These are phyloP conservation scores for Lactarius tabidus DNA, from an alignment of 768 basidiomycete genomes.

Conservation along the genomic window DNA sequence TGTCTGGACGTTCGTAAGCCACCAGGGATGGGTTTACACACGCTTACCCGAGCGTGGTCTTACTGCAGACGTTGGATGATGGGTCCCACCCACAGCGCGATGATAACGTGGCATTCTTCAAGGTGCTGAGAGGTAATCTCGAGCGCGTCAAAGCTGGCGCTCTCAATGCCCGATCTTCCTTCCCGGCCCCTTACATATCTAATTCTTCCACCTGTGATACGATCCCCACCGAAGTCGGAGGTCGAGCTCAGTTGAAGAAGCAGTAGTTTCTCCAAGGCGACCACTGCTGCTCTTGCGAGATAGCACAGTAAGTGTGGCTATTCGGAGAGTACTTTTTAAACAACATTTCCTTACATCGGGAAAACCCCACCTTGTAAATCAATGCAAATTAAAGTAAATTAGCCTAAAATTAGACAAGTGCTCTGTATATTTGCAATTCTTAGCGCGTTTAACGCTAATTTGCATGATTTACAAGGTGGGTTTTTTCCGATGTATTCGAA, in stretches of 20 bases:
- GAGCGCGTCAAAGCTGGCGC: conserved; percentile 8
- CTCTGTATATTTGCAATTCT: no score
- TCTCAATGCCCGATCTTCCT: conserved; percentile 1
- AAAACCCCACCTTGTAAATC: no score
- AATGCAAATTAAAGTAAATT: no score
- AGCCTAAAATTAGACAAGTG: no score
- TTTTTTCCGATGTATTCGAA: no score
- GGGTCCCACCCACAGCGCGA: not conserved
- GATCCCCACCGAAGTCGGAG: not conserved
- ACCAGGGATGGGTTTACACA: conserved; percentile 49
- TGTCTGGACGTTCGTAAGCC: conserved; percentile 67
- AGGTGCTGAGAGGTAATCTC: not conserved
- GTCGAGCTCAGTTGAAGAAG: not conserved
- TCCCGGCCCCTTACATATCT: not conserved
- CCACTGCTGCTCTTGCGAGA: not conserved
- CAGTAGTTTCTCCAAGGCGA: not conserved
- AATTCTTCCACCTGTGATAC: not conserved
- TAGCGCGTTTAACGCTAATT: no score
- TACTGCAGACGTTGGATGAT: not conserved
- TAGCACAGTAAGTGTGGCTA: not conserved
- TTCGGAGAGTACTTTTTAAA: no score
- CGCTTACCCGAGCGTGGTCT: no score
- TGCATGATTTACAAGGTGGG: no score
- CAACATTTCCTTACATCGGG: no score
- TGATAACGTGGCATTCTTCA: conserved; percentile 21